Percentiles rank a stretch among this genome's conserved stretches.
phyloP scores from a whole-genome alignment of 2,329 filamentous ascomycete genomes.

The Cyclaneusma minus region DNA sequence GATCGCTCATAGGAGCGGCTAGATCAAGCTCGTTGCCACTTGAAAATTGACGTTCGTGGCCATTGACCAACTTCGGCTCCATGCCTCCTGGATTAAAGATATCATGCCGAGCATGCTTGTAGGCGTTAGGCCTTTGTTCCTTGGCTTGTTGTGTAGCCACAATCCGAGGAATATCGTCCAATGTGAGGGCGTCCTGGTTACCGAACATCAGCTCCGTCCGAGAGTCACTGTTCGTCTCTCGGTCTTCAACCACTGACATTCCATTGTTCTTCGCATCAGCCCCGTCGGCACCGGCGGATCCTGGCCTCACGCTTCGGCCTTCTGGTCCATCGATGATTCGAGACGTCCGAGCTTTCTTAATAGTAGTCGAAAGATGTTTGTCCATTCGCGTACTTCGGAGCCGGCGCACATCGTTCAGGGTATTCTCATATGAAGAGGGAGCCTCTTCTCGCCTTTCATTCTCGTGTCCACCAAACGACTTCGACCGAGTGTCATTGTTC shows the following conservation, averaged over 20 bases:
- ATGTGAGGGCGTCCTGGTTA: constrained; percentile 75
- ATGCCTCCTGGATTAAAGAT: constrained; percentile 38
- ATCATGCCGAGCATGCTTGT: constrained; percentile 58
- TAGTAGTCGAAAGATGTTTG: constrained; percentile 84
- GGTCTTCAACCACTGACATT: constrained; percentile 71
- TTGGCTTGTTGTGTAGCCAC: constrained; percentile 90
- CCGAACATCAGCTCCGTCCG: constrained; percentile 74
- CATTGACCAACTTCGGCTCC: constrained; percentile 51
- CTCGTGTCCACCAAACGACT: constrained; percentile 51
- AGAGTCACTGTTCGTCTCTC: constrained; percentile 50
- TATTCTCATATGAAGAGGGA: constrained; percentile 90
- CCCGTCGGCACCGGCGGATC: constrained; percentile 50
- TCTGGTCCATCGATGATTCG: constrained; percentile 83
- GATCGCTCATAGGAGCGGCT: constrained; percentile 27
- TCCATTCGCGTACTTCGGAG: constrained; percentile 87
- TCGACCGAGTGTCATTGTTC: constrained; percentile 54
- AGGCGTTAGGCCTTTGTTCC: constrained; percentile 71
- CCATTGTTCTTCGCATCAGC: constrained; percentile 35
- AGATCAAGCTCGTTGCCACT: constrained; percentile 34
- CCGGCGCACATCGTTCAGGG: constrained; percentile 84
- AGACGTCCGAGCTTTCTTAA: constrained; percentile 78
- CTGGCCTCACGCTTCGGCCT: constrained; percentile 49
- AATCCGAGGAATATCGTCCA: constrained; percentile 93
- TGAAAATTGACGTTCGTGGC: constrained; percentile 54
- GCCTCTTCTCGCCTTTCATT: constrained; percentile 43